Evolutionary conservation across 306 rosid genomes (phyloP).

Genomic region (Heteromeles arbutifolia): DNA sequence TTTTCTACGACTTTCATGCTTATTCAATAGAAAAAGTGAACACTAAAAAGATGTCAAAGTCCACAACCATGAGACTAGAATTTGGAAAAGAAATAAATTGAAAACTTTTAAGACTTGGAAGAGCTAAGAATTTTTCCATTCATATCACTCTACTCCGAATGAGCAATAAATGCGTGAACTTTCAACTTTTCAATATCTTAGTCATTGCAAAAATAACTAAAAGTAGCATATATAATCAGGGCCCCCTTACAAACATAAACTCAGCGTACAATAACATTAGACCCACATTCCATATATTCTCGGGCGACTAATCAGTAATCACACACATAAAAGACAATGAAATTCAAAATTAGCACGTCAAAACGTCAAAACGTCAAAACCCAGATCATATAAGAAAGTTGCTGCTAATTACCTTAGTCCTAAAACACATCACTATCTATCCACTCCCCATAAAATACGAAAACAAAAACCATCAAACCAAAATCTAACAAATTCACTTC

Average conservation of each 20-base stretch:
- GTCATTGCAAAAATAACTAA: neutral
- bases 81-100: neutral
- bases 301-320: neutral
- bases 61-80: neutral
- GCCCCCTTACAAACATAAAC: neutral
- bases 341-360: neutral
- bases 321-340: neutral
- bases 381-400: neutral
- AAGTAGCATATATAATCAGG: neutral
- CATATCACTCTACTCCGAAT: neutral
- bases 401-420: neutral
- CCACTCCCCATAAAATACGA: neutral
- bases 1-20: neutral
- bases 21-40: neutral
- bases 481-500: neutral
- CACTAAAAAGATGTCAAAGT: neutral
- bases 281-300: neutral
- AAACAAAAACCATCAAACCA: neutral
- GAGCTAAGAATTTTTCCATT: neutral
- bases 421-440: neutral
- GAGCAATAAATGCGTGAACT: neutral
- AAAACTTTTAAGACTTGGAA: neutral
- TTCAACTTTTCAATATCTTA: neutral
- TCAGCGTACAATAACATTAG: neutral
- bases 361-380: neutral